Conservation (phyloP, 495 filamentous ascomycete species). For the Aspergillus ostianus region DNA sequence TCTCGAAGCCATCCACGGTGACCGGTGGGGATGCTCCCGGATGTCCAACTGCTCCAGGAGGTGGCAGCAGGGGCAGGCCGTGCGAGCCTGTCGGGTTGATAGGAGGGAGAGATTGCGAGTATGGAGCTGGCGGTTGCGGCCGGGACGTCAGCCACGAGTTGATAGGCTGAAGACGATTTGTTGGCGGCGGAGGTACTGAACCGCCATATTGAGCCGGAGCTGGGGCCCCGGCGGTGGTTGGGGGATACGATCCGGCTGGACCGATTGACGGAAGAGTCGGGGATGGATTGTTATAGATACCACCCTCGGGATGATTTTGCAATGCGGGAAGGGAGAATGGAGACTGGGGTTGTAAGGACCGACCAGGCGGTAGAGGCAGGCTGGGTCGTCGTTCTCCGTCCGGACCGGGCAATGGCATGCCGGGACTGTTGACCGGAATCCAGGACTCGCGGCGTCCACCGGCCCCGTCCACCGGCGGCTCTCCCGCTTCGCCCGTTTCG, state of each 20-base stretch:
- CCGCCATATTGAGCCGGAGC: slow-evolving; percentile 33
- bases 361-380: slow-evolving; percentile 39
- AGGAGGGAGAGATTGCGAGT: slow-evolving; percentile 42
- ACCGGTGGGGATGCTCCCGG: slow-evolving; percentile 38
- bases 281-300: slow-evolving; percentile 36
- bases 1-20: slow-evolving; percentile 33
- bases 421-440: slow-evolving; percentile 45
- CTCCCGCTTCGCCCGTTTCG: slow-evolving; percentile 38
- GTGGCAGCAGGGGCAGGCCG: slow-evolving; percentile 33
- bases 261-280: slow-evolving; percentile 37
- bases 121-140: slow-evolving; percentile 37
- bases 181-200: slow-evolving; percentile 20
- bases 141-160: slow-evolving; percentile 40
- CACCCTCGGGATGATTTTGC: slow-evolving; percentile 42
- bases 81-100: slow-evolving; percentile 36
- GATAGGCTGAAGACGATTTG: slow-evolving; percentile 42
- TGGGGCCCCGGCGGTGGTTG: slow-evolving; percentile 28
- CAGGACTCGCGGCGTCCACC: slow-evolving; percentile 44
- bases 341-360: slow-evolving; percentile 38
- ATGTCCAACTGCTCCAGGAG: slow-evolving; percentile 32
- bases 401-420: slow-evolving; percentile 33
- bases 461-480: slow-evolving; percentile 32
- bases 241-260: slow-evolving; percentile 19
- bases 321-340: slow-evolving; percentile 44
- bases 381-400: slow-evolving; percentile 47